A percentile compares a stretch with the other conserved stretches of the same genome.
phyloP scores from a whole-genome alignment of 2,329 filamentous ascomycete species.

The Xylariaceae sp. region DNA sequence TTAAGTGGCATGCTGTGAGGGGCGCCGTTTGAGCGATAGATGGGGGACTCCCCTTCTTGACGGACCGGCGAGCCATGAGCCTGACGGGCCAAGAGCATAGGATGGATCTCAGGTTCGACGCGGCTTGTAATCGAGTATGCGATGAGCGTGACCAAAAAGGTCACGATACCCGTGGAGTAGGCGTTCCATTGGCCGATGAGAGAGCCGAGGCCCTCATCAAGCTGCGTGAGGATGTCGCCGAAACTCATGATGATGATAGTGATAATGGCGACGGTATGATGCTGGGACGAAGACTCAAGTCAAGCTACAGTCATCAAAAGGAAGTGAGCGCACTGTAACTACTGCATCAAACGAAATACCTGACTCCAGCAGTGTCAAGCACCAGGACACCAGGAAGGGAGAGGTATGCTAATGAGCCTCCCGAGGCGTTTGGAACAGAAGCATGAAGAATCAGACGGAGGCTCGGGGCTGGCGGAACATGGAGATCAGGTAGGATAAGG shows the following conservation, averaged over 20 bases:
- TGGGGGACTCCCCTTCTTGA: conserved; percentile 76
- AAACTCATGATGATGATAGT: conserved; percentile 31
- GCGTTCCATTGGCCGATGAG: conserved; percentile 77
- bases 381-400: neutral
- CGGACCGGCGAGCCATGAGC: conserved; percentile 73
- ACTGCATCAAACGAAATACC: conserved; percentile 1
- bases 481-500: neutral
- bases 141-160: conserved; percentile 62
- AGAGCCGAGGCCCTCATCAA: conserved; percentile 67
- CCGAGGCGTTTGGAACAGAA: conserved; percentile 4
- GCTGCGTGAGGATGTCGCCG: conserved; percentile 57
- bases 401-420: neutral
- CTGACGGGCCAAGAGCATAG: conserved; percentile 84
- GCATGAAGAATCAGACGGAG: conserved; percentile 5
- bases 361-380: conserved; percentile 1
- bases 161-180: conserved; percentile 69
- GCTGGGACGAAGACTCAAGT: conserved; percentile 4
- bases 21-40: conserved; percentile 78
- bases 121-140: conserved; percentile 66
- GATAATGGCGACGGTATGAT: neutral
- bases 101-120: conserved; percentile 85
- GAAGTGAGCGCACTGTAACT: neutral
- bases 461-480: conserved; percentile 10
- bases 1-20: conserved; percentile 82
- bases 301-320: neutral